These are phyloP conservation scores for Capsicum baccatum DNA, from an alignment of 257 asterid genomes.

Conservation along the genomic window DNA sequence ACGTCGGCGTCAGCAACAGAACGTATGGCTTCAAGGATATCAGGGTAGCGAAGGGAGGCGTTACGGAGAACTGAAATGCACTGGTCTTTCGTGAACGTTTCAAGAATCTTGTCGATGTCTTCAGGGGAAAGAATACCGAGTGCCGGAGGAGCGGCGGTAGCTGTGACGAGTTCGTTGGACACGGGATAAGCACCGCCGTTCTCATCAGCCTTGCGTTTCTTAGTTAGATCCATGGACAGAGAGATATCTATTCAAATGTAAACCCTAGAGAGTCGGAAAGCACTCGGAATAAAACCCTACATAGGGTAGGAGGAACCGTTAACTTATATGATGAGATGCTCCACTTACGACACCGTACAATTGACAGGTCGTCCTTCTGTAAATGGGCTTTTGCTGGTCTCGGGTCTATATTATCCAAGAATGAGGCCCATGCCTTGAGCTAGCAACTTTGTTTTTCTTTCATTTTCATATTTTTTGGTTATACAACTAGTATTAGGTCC, in stretches of 20 bases:
- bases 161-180: conserved; percentile 38
- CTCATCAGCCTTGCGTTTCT: conserved; percentile 90
- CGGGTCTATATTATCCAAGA: too few relatives aligned
- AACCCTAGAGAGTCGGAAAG: conserved; percentile 27
- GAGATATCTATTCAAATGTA: background rate
- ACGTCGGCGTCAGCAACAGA: conserved; percentile 85
- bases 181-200: conserved; percentile 66
- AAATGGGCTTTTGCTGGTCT: too few relatives aligned
- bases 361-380: background rate
- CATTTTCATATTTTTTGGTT: too few relatives aligned
- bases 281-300: conserved; percentile 22
- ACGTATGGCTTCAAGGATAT: conserved; percentile 73
- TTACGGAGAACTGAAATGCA: conserved; percentile 73
- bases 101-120: conserved; percentile 83
- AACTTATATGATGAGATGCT: conserved; percentile 10
- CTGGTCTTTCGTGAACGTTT: conserved; percentile 79
- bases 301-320: background rate
- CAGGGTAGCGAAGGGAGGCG: conserved; percentile 80
- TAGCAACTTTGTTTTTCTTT: too few relatives aligned
- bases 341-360: background rate
- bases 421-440: too few relatives aligned
- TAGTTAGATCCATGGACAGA: conserved; percentile 70
- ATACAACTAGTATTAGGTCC: too few relatives aligned
- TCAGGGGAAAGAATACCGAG: conserved; percentile 57
- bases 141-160: conserved; percentile 41